phyloP scores from a whole-genome alignment of 2,329 filamentous ascomycete species.

The Pseudocercospora eumusae region DNA sequence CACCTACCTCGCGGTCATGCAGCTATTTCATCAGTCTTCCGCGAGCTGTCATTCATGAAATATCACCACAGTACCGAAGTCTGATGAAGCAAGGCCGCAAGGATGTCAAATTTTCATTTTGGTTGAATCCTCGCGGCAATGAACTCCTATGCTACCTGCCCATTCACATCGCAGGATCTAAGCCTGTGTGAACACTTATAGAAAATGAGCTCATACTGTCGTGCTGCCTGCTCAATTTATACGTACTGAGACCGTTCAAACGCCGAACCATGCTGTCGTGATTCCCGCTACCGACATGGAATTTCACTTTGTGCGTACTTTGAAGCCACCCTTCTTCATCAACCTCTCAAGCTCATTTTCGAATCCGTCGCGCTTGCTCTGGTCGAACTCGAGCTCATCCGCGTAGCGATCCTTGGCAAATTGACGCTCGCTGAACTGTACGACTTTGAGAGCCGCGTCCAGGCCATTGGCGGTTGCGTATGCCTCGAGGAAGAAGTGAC shows the following conservation, averaged over 20 bases:
- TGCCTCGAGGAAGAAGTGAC: conserved; percentile 33
- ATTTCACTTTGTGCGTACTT: background rate
- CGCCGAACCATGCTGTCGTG: background rate
- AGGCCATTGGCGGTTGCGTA: conserved; percentile 30
- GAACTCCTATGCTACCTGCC: background rate
- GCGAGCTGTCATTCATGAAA: too few species aligned
- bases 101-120: background rate
- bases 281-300: background rate
- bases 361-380: conserved; percentile 18
- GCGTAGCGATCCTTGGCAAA: conserved; percentile 18
- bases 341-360: conserved; percentile 20
- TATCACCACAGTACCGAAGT: background rate
- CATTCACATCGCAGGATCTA: background rate
- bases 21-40: too few species aligned
- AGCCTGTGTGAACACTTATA: too few species aligned
- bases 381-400: conserved; percentile 14
- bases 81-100: background rate
- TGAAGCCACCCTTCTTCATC: conserved; percentile 12
- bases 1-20: too few species aligned
- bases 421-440: conserved; percentile 28
- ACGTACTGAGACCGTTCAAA: background rate
- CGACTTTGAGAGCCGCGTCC: conserved; percentile 33
- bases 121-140: background rate
- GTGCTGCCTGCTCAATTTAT: background rate
- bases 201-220: background rate